Percentiles rank a stretch among this genome's conserved stretches.
Evolutionary conservation across 2,329 filamentous ascomycete genomes (phyloP).

Genomic region (Xylariales sp.): DNA sequence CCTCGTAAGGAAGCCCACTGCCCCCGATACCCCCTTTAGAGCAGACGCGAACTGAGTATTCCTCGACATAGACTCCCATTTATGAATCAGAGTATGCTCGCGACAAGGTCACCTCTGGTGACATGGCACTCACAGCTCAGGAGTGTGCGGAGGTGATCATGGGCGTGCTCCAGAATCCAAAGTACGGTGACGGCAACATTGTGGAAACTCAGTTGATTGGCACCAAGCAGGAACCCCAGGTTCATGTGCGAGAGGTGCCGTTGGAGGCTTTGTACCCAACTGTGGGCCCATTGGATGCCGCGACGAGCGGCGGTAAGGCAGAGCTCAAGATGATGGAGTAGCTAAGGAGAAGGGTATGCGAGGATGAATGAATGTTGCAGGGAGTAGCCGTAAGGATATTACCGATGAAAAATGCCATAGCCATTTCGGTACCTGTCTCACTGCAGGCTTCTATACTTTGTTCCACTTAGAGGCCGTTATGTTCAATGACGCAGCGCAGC

Average conservation of each 20-base stretch:
- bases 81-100: slow-evolving; percentile 27
- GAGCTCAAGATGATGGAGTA: neutral
- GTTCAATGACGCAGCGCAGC: too few relatives aligned
- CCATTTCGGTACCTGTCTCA: too few relatives aligned
- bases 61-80: slow-evolving; percentile 31
- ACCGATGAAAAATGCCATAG: too few relatives aligned
- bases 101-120: slow-evolving; percentile 20
- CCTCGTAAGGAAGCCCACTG: too few relatives aligned
- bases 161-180: slow-evolving; percentile 13
- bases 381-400: too few relatives aligned
- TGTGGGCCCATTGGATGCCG: slow-evolving; percentile 11
- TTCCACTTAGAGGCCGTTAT: too few relatives aligned
- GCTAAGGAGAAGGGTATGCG: too few relatives aligned
- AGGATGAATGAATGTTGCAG: too few relatives aligned
- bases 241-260: slow-evolving; percentile 7
- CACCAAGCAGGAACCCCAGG: neutral
- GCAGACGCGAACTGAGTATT: too few relatives aligned
- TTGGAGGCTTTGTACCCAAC: slow-evolving; percentile 9
- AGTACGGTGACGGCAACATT: slow-evolving; percentile 11
- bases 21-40: too few relatives aligned
- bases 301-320: slow-evolving; percentile 11
- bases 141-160: slow-evolving; percentile 29
- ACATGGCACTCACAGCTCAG: slow-evolving; percentile 23
- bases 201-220: slow-evolving; percentile 8
- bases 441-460: too few relatives aligned